Conservation (phyloP, 352 stramenopile species). For the Globisporangium camurandrum region DNA sequence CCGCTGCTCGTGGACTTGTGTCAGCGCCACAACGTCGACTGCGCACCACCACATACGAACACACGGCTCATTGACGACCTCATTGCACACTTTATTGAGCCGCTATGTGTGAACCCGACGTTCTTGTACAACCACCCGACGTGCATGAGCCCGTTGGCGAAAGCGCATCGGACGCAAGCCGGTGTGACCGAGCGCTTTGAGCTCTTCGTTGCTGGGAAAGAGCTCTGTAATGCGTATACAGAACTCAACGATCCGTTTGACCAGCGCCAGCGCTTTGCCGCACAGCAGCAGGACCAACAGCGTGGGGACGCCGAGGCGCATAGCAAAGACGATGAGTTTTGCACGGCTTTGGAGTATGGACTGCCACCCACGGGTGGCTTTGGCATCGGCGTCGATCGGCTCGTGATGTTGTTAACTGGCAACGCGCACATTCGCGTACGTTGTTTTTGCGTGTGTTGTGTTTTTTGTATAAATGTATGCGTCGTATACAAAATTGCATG, state of each 20-base stretch:
- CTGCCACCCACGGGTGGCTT: constrained; percentile 96
- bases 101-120: constrained; percentile 89
- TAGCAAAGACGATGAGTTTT: constrained; percentile 96
- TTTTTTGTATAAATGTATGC: constrained; percentile 3
- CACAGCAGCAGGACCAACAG: constrained; percentile 86
- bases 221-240: constrained; percentile 98
- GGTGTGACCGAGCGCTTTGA: constrained; percentile 97
- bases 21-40: constrained; percentile 86
- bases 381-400: constrained; percentile 95
- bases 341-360: constrained; percentile 95
- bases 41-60: constrained; percentile 90
- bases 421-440: constrained; percentile 95
- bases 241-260: constrained; percentile 98
- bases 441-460: not conserved
- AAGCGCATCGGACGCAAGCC: constrained; percentile 90
- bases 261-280: constrained; percentile 93
- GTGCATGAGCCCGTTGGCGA: constrained; percentile 96
- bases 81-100: constrained; percentile 96
- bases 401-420: constrained; percentile 98
- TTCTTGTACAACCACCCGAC: constrained; percentile 98
- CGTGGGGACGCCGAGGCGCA: constrained; percentile 83
- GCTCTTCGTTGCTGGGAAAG: constrained; percentile 93
- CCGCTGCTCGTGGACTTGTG: constrained; percentile 81
- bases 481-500: not conserved
- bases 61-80: constrained; percentile 96